A percentile compares a stretch with the other conserved stretches of the same genome.
Evolutionary conservation across 2,329 filamentous ascomycete genomes (phyloP).

Genomic region (Amphichorda felina): DNA sequence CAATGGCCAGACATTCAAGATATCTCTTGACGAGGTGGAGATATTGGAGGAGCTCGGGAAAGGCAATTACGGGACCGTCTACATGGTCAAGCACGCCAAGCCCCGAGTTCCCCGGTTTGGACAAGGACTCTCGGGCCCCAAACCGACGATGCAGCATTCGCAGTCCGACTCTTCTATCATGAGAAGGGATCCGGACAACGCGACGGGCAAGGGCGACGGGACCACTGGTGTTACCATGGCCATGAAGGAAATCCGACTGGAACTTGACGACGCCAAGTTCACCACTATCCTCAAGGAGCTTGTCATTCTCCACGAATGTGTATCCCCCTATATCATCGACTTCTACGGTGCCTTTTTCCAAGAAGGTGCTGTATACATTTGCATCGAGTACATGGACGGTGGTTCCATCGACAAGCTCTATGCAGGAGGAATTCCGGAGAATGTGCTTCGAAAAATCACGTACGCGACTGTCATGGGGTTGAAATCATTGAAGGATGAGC

Average conservation of each 20-base stretch:
- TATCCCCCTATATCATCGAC: conserved; percentile 94
- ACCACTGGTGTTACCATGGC: conserved; percentile 81
- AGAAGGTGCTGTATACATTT: conserved; percentile 97
- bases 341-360: conserved; percentile 99
- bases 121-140: conserved; percentile 40
- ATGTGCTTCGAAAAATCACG: conserved; percentile 79
- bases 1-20: conserved; percentile 79
- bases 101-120: conserved; percentile 45
- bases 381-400: conserved; percentile 98
- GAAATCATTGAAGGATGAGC: conserved; percentile 89
- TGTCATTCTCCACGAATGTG: conserved; percentile 87
- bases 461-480: conserved; percentile 82
- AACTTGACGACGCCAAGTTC: conserved; percentile 94
- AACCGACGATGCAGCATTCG: conserved; percentile 22
- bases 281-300: conserved; percentile 95
- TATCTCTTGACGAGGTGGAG: conserved; percentile 92
- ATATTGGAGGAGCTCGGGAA: conserved; percentile 89
- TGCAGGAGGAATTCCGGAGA: conserved; percentile 78
- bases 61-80: conserved; percentile 96
- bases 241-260: conserved; percentile 96
- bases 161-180: conserved; percentile 18
- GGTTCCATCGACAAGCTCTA: conserved; percentile 97
- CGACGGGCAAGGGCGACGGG: conserved; percentile 20
- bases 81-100: conserved; percentile 84
- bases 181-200: conserved; percentile 7